Base-by-base conservation (phyloP, 2,329 filamentous ascomycete genomes). In the Drechmeria coniospora region DNA sequence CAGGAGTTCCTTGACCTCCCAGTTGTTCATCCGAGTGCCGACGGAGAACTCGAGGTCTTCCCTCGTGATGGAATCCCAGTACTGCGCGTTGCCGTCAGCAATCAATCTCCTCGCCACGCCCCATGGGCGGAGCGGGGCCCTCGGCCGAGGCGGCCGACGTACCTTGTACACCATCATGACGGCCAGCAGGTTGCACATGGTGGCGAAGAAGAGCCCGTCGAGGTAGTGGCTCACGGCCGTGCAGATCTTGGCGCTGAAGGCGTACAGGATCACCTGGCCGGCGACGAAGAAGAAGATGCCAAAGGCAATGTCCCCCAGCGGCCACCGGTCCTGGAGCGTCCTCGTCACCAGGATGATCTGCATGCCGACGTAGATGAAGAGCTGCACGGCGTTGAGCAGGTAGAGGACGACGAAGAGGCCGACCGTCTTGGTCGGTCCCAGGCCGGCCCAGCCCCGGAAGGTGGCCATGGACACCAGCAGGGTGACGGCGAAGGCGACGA, bases 91-190 rank as follows among this genome's bases (percentile, higher is more conserved):
- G 5, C n/a, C 9, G 24, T 27, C 13, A 34, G 23, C 27, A 21
- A 39, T 34, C 10, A 15, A 17, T 9, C 14, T n/a, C 9, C 6
- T 9, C 9, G 18, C 22, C n/a, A 13, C 12, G 43, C 56, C 29
- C n/a, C n/a, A n/a, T n/a, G n/a, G n/a, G n/a, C n/a, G n/a, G n/a
- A n/a, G n/a, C n/a, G n/a, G n/a, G n/a, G n/a, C n/a, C n/a, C n/a
- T n/a, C n/a, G n/a, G n/a, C n/a, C n/a, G n/a, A n/a, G n/a, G n/a
- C n/a, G n/a, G n/a, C n/a, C n/a, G n/a, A 20, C 18, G 10, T 56
- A 67, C 83, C 78, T 98, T 98, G 68, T 98, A 98, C 21, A 98
- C 76, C 90, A 95, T 98, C 90, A 98, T 98, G 35, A 98, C 87
- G 9, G 76, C 83, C 23, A 98, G 62, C 24, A 98, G 58, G 49